A percentile compares a stretch with the other conserved stretches of the same genome.
Conservation (phyloP, 1,139 yeast genomes). For the Geotrichum citri-aurantii region DNA sequence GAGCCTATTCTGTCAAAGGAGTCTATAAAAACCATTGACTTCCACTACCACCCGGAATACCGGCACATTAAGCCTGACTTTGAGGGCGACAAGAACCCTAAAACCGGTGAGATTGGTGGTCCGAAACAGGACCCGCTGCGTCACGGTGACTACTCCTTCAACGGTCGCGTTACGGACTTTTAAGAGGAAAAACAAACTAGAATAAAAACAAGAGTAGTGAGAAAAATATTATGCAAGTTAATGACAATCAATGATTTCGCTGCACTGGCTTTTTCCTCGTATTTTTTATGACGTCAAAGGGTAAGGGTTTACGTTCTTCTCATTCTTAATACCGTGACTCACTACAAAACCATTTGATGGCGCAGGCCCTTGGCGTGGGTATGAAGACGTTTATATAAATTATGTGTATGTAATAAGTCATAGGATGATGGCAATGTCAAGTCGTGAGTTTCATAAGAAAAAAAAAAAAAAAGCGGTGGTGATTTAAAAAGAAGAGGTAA, state of each 20-base stretch:
- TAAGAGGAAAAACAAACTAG: no score
- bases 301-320: not conserved
- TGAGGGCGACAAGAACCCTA: slow-evolving; percentile 90
- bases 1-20: slow-evolving; percentile 37
- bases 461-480: not conserved
- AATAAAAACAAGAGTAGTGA: not conserved
- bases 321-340: not conserved
- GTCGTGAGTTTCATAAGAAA: not conserved
- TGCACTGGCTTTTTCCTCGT: not conserved
- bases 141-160: slow-evolving; percentile 91
- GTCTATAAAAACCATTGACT: slow-evolving; percentile 53
- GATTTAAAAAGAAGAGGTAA: not conserved
- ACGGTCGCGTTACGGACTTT: slow-evolving; percentile 95
- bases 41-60: slow-evolving; percentile 56
- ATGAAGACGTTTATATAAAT: not conserved
- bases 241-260: not conserved
- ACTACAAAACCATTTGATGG: not conserved
- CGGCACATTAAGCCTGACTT: slow-evolving; percentile 85
- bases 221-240: not conserved
- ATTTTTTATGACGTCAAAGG: not conserved
- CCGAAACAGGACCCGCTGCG: slow-evolving; percentile 97
- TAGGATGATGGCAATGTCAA: not conserved
- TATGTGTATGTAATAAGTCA: not conserved
- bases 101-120: slow-evolving; percentile 93
- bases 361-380: not conserved